Base-by-base conservation (phyloP, 495 filamentous ascomycete species). In the Daldinia grandis region DNA sequence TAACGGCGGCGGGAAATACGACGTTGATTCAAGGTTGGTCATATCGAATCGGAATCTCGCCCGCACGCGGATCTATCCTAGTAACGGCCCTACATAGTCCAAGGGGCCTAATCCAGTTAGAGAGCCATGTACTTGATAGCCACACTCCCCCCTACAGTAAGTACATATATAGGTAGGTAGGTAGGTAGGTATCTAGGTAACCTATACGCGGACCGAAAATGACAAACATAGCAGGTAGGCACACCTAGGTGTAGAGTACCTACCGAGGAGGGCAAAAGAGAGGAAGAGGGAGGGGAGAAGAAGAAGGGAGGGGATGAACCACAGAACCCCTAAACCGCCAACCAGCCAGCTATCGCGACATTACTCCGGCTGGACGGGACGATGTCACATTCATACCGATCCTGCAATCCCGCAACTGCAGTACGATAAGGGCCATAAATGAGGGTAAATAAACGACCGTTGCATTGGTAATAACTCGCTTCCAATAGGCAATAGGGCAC, bases 321-420 rank as follows among this genome's bases (percentile, higher is more conserved):
- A 38, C 10, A 38, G 10, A 38, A 15, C 35, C 35, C 35, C 15
- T 38, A 38, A 38, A n/a, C n/a, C n/a, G n/a, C n/a, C n/a, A n/a
- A n/a, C n/a, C 12, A 14, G 35, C 15, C 35, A 15, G 35, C 25
- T 33, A 15, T 17, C 44, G 42, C 56, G 19, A 58, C 62, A 33
- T 25, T 56, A 55, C 61, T 37, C 64, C 65, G 70, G 70, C 61
- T 69, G 60, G 40, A 57, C 61, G 70, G 65, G 61, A 73, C 57
- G 61, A 68, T 73, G 70, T 68, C 49, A 73, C 64, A 64, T 68
- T 54, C 21, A 65, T 73, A 65, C 70, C 70, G 61, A 68, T 73
- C 70, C 70, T 68, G 65, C 57, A 73, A 73, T 73, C 70, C 65
- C 63, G 33, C 69, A 58, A 64, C 63, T 64, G 64, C 59, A 51